Conservation (phyloP, 352 stramenopile species). For the Globisporangium solare region DNA sequence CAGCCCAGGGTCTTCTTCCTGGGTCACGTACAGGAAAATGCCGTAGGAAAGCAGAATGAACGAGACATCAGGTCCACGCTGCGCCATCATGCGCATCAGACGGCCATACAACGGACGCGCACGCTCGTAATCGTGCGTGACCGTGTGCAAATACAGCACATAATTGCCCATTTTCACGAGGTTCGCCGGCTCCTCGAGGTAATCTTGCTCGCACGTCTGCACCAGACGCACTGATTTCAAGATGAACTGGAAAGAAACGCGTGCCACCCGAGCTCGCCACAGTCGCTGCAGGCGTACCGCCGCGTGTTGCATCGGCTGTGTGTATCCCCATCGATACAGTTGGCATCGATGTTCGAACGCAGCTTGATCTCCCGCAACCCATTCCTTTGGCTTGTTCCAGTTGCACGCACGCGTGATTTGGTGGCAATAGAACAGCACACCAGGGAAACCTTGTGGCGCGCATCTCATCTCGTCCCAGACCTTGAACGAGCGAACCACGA, state of each 20-base stretch:
- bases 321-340: slow-evolving; percentile 64
- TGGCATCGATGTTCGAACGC: slow-evolving; percentile 47
- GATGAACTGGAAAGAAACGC: slow-evolving; percentile 53
- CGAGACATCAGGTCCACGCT: slow-evolving; percentile 63
- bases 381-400: slow-evolving; percentile 64
- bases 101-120: slow-evolving; percentile 61
- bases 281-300: slow-evolving; percentile 44
- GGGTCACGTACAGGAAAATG: slow-evolving; percentile 66
- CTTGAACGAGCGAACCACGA: slow-evolving; percentile 38
- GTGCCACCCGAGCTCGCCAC: slow-evolving; percentile 50
- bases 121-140: slow-evolving; percentile 75
- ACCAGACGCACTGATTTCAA: slow-evolving; percentile 64
- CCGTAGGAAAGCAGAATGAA: slow-evolving; percentile 82
- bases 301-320: slow-evolving; percentile 41
- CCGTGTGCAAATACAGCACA: slow-evolving; percentile 71
- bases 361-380: slow-evolving; percentile 37
- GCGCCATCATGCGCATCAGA: slow-evolving; percentile 71
- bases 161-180: slow-evolving; percentile 82
- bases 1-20: slow-evolving; percentile 57
- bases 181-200: slow-evolving; percentile 69
- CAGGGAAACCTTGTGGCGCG: slow-evolving; percentile 31
- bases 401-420: slow-evolving; percentile 55
- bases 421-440: slow-evolving; percentile 72
- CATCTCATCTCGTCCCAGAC: slow-evolving; percentile 73
- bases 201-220: slow-evolving; percentile 63